Conservation (phyloP, 2,329 filamentous ascomycete genomes). For the Didymella exigua region DNA sequence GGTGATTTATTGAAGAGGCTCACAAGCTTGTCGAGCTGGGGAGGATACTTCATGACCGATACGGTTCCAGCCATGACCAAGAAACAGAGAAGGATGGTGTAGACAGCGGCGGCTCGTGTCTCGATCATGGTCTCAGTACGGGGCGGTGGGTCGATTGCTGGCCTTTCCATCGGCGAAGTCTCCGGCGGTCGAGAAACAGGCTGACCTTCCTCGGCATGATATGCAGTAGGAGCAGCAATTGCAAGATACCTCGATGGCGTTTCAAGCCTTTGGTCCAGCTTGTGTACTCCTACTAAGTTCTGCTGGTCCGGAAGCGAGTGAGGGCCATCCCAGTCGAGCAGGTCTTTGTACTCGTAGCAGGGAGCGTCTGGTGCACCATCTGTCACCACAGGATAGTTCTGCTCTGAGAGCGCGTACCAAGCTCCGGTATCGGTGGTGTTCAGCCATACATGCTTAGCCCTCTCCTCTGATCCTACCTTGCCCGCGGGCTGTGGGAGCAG, state of each 20-base stretch:
- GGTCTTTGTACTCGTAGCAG: slow-evolving; percentile 55
- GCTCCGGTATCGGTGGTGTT: slow-evolving; percentile 85
- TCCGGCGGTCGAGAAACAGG: slow-evolving; percentile 30
- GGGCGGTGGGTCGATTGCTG: slow-evolving; percentile 29
- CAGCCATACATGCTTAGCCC: slow-evolving; percentile 67
- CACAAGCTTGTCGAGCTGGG: slow-evolving; percentile 20
- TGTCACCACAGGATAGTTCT: slow-evolving; percentile 82
- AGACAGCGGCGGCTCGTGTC: slow-evolving; percentile 15
- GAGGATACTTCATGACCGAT: slow-evolving; percentile 22
- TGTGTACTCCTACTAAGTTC: slow-evolving; percentile 50
- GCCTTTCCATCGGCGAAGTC: slow-evolving; percentile 27
- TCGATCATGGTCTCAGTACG: slow-evolving; percentile 22
- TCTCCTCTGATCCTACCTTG: slow-evolving; percentile 55
- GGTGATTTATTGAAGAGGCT: slow-evolving; percentile 24
- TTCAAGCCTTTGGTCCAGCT: slow-evolving; percentile 37
- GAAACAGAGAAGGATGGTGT: slow-evolving; percentile 18
- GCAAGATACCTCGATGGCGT: slow-evolving; percentile 26
- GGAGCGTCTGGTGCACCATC: slow-evolving; percentile 66
- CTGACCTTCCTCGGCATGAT: slow-evolving; percentile 26
- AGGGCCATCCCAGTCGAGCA: slow-evolving; percentile 34
- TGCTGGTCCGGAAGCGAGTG: slow-evolving; percentile 40
- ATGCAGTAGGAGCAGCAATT: slow-evolving; percentile 37
- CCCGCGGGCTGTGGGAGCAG: slow-evolving; percentile 84
- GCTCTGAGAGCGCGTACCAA: slow-evolving; percentile 93
- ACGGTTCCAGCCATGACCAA: slow-evolving; percentile 21